Evolutionary conservation across 176 grass and related monocot genomes (phyloP).

Genomic region (Guadua angustifolia): DNA sequence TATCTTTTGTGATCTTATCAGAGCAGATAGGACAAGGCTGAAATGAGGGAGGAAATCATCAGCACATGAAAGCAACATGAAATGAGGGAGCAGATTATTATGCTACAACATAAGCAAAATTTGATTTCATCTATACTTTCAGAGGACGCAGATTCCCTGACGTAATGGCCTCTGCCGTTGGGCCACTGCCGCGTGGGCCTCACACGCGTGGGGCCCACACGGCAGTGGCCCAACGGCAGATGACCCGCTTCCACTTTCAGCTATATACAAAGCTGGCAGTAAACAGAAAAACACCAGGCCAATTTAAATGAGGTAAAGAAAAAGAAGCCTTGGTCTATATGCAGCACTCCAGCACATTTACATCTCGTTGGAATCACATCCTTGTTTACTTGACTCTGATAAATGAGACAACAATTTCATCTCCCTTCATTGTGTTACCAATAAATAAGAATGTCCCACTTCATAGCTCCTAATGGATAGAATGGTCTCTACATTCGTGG

Average conservation of each 20-base stretch:
- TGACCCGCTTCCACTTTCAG: too few species aligned
- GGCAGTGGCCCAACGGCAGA: too few species aligned
- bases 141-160: too few species aligned
- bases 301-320: background rate
- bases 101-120: background rate
- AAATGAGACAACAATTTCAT: constrained; percentile 6
- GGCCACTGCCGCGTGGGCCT: too few species aligned
- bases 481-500: background rate
- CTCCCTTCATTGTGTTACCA: background rate
- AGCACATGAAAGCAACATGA: constrained; percentile 45
- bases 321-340: background rate
- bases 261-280: background rate
- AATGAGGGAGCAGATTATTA: constrained; percentile 34
- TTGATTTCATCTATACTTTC: background rate
- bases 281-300: background rate
- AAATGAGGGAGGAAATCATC: constrained; percentile 40
- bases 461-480: background rate
- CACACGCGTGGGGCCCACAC: too few species aligned
- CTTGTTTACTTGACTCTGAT: background rate
- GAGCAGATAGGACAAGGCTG: constrained; percentile 93
- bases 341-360: background rate
- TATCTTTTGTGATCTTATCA: constrained; percentile 87
- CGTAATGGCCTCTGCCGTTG: too few species aligned
- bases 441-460: background rate
- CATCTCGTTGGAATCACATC: background rate